These are phyloP conservation scores for Leccinum disarticulatum DNA, from an alignment of 768 basidiomycete species.

Conservation along the genomic window DNA sequence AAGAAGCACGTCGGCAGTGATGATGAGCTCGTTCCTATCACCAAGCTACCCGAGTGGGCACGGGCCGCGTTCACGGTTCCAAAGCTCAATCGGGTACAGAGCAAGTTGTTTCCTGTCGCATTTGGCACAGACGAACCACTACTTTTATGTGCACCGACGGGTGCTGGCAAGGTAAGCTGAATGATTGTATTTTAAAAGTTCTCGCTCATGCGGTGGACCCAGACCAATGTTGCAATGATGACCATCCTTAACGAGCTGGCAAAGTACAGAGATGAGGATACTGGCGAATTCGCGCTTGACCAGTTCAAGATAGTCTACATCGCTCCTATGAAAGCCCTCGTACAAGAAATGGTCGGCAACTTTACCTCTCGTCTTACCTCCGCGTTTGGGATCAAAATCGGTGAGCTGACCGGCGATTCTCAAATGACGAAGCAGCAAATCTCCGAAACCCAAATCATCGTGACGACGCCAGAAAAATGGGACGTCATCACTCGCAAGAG, in stretches of 20 bases:
- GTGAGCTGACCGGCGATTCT: constrained; percentile 94
- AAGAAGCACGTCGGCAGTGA: constrained; percentile 67
- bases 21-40: constrained; percentile 69
- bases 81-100: constrained; percentile 87
- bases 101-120: constrained; percentile 88
- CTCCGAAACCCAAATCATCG: constrained; percentile 94
- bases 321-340: constrained; percentile 98
- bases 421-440: constrained; percentile 99
- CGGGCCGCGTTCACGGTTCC: constrained; percentile 81
- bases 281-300: constrained; percentile 79
- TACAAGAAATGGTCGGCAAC: constrained; percentile 98
- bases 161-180: constrained; percentile 89
- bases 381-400: constrained; percentile 76
- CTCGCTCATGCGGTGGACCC: constrained; percentile 13
- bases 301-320: constrained; percentile 97
- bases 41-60: constrained; percentile 82
- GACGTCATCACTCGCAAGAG: constrained; percentile 98
- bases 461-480: constrained; percentile 99
- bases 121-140: constrained; percentile 95
- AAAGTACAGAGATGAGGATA: constrained; percentile 82
- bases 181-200: neutral
- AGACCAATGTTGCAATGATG: constrained; percentile 99
- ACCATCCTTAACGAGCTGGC: constrained; percentile 88
- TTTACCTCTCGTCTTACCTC: constrained; percentile 71
- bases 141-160: constrained; percentile 95